Base-by-base conservation (phyloP, 2,329 filamentous ascomycete genomes). In the Aureobasidium sp. region DNA sequence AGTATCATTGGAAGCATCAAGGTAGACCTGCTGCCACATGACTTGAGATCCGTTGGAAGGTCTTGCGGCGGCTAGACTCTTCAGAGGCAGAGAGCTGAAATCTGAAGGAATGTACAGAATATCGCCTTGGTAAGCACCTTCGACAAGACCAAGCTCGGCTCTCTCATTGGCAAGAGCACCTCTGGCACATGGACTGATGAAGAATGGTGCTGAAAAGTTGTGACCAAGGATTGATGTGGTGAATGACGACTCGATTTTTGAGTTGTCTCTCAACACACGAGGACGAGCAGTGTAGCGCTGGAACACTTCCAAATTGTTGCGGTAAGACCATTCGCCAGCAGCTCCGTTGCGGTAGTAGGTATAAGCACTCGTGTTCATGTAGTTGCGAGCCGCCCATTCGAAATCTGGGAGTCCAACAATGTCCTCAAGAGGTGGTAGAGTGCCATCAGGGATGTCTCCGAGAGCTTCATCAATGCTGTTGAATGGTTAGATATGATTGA, bases 101-200 rank as follows among this genome's bases (percentile, higher is more conserved):
- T 80, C 76, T 2, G 79, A 73, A 3, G 78, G 74, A 64, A 87
- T 83, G 74, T 88, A 88, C 2, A 87, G 78, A 63, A 87, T 85
- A 64, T 82, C 76, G 11, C 79, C 80, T 25, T 77, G 73, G 11
- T 75, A 82, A 16, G 86, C 85, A 45, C 79, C 84, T 75, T 82
- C 79, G 64, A 86, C 80, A 25, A 88, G 73, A 70, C 84, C 84
- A 10, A 80, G 69, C 75, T 88, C 85, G 11, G 71, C 71, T 78
- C 97, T 94, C 0, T 91, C 91, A 76, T 98, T 87, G 66, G 95
- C 95, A 13, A 98, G 89, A 80, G 97, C 97, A 71, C 95, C 95
- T 13, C 98, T 87, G 0, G 95, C 95, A 20, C 95, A 98, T 47
- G 95, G 95, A 1, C 95, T 97, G 43, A 98, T 91, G 81, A 98